These are phyloP conservation scores for Candolleomyces efflorescens DNA, from an alignment of 768 basidiomycete species.

Conservation along the genomic window DNA sequence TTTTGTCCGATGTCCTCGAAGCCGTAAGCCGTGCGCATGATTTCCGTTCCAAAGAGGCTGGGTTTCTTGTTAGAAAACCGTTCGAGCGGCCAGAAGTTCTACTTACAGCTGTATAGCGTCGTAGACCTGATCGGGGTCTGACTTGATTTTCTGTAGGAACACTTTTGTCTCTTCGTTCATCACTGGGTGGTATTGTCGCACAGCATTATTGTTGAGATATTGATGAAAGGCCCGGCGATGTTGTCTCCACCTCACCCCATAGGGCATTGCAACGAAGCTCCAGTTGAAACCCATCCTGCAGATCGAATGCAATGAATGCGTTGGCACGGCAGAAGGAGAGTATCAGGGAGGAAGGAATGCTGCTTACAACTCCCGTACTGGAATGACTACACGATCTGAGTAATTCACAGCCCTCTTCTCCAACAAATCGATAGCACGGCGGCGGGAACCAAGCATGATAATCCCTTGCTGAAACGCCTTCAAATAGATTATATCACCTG, in stretches of 20 bases:
- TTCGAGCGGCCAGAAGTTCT: neutral
- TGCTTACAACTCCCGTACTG: slow-evolving; percentile 17
- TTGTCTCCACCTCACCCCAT: slow-evolving; percentile 22
- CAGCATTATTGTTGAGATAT: slow-evolving; percentile 18
- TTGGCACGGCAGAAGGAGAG: neutral
- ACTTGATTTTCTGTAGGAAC: slow-evolving; percentile 16
- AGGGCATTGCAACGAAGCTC: slow-evolving; percentile 19
- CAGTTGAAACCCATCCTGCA: slow-evolving; percentile 21
- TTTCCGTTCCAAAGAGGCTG: neutral
- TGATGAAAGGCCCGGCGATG: slow-evolving; percentile 22
- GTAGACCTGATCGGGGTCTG: slow-evolving; percentile 17
- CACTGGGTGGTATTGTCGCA: slow-evolving; percentile 18
- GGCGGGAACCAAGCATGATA: slow-evolving; percentile 21
- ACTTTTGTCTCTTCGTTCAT: slow-evolving; percentile 19
- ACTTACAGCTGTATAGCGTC: slow-evolving; percentile 18
- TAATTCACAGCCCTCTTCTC: slow-evolving; percentile 24
- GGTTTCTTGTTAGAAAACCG: neutral
- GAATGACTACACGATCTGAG: slow-evolving; percentile 19
- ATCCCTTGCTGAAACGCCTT: slow-evolving; percentile 21
- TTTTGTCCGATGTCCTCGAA: neutral
- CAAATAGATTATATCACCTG: slow-evolving; percentile 19
- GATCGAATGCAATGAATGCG: no score
- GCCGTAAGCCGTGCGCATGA: slow-evolving; percentile 1
- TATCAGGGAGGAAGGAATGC: neutral
- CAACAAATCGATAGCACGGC: slow-evolving; percentile 20